These are phyloP conservation scores for Alternaria incomplexa DNA, from an alignment of 2,329 filamentous ascomycete species.

Conservation along the genomic window DNA sequence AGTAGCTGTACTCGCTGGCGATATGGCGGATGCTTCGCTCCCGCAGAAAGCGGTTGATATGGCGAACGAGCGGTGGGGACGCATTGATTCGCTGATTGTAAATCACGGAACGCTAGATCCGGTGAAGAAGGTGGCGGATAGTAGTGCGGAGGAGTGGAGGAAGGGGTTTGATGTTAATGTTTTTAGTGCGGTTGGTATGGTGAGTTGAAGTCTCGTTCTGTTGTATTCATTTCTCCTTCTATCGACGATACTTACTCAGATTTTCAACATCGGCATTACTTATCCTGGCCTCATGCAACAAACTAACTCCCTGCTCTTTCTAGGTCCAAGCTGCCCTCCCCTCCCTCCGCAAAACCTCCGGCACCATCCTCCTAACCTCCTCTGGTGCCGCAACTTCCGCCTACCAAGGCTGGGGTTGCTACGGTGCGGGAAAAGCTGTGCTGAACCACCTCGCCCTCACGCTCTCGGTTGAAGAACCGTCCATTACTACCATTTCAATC, in stretches of 20 bases:
- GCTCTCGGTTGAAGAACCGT: slow-evolving; percentile 76
- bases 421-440: slow-evolving; percentile 83
- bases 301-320: not conserved
- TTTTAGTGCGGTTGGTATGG: slow-evolving; percentile 80
- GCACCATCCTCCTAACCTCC: slow-evolving; percentile 78
- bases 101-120: slow-evolving; percentile 88
- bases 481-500: slow-evolving; percentile 74
- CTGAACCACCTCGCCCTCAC: slow-evolving; percentile 80
- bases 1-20: slow-evolving; percentile 64
- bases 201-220: slow-evolving; percentile 55
- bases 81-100: slow-evolving; percentile 80
- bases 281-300: not conserved
- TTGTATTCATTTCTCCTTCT: not conserved
- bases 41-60: slow-evolving; percentile 68
- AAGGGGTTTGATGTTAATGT: slow-evolving; percentile 81
- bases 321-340: slow-evolving; percentile 72
- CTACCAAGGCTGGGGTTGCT: slow-evolving; percentile 78
- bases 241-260: not conserved
- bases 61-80: slow-evolving; percentile 71
- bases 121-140: slow-evolving; percentile 72
- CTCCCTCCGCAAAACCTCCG: slow-evolving; percentile 70
- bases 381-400: slow-evolving; percentile 74
- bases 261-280: not conserved
- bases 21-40: slow-evolving; percentile 60
- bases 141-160: slow-evolving; percentile 76